Evolutionary conservation across 2,329 filamentous ascomycete genomes (phyloP).

Genomic region (Periconia macrospinosa): DNA sequence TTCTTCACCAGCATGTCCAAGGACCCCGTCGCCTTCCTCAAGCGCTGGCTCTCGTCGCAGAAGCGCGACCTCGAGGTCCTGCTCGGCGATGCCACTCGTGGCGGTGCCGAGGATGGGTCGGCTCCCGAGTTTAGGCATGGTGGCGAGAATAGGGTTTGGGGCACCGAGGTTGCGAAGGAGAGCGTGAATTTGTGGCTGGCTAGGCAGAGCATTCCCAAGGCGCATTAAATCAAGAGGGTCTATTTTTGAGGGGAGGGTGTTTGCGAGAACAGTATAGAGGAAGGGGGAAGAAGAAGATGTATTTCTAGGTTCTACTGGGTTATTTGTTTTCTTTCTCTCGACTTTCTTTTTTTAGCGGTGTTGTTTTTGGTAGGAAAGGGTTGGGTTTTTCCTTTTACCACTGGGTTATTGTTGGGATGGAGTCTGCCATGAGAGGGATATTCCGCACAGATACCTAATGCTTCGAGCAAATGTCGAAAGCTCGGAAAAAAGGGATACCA

Average conservation of each 20-base stretch:
- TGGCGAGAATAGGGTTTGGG: conserved; percentile 65
- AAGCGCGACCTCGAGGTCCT: conserved; percentile 88
- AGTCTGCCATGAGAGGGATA: not conserved
- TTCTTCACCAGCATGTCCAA: conserved; percentile 80
- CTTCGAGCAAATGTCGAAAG: not conserved
- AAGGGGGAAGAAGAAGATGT: not conserved
- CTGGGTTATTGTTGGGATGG: not conserved
- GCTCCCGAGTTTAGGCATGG: conserved; percentile 72
- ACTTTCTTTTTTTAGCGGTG: not conserved
- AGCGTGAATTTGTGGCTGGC: conserved; percentile 64
- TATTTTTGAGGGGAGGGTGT: too few species aligned
- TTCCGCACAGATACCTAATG: not conserved
- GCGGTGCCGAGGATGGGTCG: conserved; percentile 52
- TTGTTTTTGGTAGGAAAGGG: not conserved
- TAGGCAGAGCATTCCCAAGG: conserved; percentile 32
- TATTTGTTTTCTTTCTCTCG: not conserved
- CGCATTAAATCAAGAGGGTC: conserved; percentile 20
- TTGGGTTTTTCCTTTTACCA: too few species aligned
- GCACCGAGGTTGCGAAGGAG: conserved; percentile 62
- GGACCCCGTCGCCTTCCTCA: conserved; percentile 82
- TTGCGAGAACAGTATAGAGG: not conserved
- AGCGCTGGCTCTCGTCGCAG: conserved; percentile 87
- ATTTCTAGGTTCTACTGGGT: not conserved
- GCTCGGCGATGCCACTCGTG: conserved; percentile 74
- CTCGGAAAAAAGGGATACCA: not conserved